Conservation (phyloP, 73 alveolate genomes). For the Tetrahymena thermophila region DNA sequence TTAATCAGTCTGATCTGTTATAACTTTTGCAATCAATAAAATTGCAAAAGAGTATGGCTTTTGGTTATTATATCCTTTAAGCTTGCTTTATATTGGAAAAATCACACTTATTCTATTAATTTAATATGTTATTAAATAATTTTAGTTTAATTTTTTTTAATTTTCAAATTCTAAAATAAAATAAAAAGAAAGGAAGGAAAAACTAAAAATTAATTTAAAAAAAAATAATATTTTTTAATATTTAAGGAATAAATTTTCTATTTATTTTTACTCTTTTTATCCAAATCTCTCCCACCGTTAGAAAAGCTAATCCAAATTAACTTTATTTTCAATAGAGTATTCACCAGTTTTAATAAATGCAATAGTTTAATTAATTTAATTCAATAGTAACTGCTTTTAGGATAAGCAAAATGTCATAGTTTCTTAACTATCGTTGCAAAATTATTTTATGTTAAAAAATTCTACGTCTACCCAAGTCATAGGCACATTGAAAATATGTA, state of each 20-base stretch:
- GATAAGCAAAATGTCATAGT: not conserved
- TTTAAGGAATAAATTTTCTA: not conserved
- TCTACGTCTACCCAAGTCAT: not conserved
- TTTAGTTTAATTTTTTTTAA: too few species aligned
- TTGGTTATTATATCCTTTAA: not conserved
- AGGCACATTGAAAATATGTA: not conserved
- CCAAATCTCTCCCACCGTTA: not conserved
- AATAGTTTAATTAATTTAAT: not conserved
- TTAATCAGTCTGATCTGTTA: not conserved
- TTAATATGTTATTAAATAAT: not conserved
- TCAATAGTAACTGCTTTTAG: not conserved
- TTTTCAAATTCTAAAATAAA: too few species aligned
- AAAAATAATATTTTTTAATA: too few species aligned
- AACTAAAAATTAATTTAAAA: too few species aligned
- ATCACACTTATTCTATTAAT: not conserved
- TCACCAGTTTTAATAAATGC: not conserved
- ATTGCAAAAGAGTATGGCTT: not conserved
- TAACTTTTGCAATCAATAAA: not conserved
- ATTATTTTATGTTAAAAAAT: not conserved
- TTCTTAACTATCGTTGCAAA: not conserved
- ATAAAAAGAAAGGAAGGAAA: too few species aligned
- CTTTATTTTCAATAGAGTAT: not conserved
- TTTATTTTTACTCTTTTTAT: not conserved
- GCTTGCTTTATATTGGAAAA: not conserved
- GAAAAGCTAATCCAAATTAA: not conserved